Percentiles rank a stretch among this genome's conserved stretches.
Evolutionary conservation across 1,284 basidiomycete species (phyloP).

Genomic region (Chalciporus piperatoides): DNA sequence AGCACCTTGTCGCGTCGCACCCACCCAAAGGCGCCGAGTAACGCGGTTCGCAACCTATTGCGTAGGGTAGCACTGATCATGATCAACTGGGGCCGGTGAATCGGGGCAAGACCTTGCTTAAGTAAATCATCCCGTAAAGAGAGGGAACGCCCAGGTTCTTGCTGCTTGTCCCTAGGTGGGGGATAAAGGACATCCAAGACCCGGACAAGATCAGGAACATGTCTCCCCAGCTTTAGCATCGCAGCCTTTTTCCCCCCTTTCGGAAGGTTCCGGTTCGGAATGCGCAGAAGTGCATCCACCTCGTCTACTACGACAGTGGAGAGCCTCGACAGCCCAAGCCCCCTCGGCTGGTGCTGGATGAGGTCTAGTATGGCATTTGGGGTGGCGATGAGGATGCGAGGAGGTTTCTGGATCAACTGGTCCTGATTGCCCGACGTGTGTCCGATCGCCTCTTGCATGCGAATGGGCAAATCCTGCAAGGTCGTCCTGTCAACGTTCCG

Average conservation of each 20-base stretch:
- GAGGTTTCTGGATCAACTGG: conserved; percentile 42
- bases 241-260: conserved; percentile 22
- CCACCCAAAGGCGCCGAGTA: conserved; percentile 54
- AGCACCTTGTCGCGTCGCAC: conserved; percentile 43
- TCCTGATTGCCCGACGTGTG: conserved; percentile 38
- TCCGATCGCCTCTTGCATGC: conserved; percentile 31
- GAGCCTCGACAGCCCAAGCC: conserved; percentile 44
- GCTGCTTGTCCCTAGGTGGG: conserved; percentile 3
- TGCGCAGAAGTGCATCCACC: conserved; percentile 63
- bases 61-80: conserved; percentile 68
- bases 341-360: conserved; percentile 40
- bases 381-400: conserved; percentile 68
- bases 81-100: conserved; percentile 52
- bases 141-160: not conserved
- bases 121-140: conserved; percentile 3
- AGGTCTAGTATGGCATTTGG: conserved; percentile 64
- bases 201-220: conserved; percentile 55
- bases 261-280: conserved; percentile 39
- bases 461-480: conserved; percentile 23
- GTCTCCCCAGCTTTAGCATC: conserved; percentile 42
- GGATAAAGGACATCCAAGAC: conserved; percentile 57
- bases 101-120: conserved; percentile 16
- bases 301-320: conserved; percentile 69
- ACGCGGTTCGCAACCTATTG: conserved; percentile 48
- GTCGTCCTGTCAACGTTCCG: conserved; percentile 38